These are phyloP conservation scores for Speleostelium caveatum DNA, from an alignment of 78 protist genomes.

Conservation along the genomic window DNA sequence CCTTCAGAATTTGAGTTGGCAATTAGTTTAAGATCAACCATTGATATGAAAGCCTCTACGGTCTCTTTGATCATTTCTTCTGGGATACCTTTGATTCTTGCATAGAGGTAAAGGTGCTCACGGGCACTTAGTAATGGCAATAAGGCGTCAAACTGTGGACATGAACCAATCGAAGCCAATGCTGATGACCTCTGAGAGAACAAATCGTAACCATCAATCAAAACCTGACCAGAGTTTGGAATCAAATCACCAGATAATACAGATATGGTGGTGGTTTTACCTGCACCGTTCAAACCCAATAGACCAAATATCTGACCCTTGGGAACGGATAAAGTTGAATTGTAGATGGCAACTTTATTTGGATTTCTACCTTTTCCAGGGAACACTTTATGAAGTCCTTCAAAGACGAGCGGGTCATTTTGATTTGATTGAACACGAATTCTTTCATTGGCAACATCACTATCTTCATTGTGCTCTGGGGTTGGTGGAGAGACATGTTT, in stretches of 20 bases:
- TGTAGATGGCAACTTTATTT: neutral
- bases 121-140: conserved; percentile 43
- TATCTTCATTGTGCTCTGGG: conserved; percentile 5
- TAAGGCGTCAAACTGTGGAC: conserved; percentile 50
- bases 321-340: neutral
- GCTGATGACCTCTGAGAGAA: neutral
- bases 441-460: conserved; percentile 32
- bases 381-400: conserved; percentile 5
- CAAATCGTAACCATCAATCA: conserved; percentile 36
- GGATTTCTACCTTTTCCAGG: neutral
- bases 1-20: conserved; percentile 21
- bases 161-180: neutral
- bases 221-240: conserved; percentile 74
- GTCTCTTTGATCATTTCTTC: conserved; percentile 1
- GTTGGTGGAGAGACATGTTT: neutral
- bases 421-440: neutral
- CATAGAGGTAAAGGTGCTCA: conserved; percentile 69
- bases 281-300: conserved; percentile 93
- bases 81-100: conserved; percentile 77
- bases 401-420: neutral
- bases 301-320: conserved; percentile 22
- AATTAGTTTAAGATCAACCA: conserved; percentile 65
- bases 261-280: conserved; percentile 86
- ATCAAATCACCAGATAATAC: conserved; percentile 86
- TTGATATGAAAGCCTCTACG: conserved; percentile 63